These are phyloP conservation scores for Ophiostoma ulmi DNA, from an alignment of 2,329 filamentous ascomycete genomes.

Conservation along the genomic window DNA sequence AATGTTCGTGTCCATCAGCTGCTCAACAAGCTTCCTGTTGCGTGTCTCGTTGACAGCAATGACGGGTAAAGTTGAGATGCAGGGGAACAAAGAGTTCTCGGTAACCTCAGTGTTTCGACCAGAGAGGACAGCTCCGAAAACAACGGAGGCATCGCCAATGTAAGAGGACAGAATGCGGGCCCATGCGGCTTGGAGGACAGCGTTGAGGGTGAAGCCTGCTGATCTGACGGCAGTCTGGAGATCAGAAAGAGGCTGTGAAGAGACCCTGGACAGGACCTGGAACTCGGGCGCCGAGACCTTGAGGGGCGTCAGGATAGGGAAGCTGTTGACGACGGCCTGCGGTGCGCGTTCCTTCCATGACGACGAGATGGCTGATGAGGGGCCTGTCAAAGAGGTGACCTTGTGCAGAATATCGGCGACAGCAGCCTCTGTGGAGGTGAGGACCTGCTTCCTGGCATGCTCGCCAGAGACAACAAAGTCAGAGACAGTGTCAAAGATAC, in stretches of 20 bases:
- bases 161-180: conserved; percentile 69
- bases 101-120: conserved; percentile 62
- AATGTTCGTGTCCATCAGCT: conserved; percentile 62
- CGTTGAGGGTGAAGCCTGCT: conserved; percentile 67
- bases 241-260: conserved; percentile 37
- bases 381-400: conserved; percentile 28
- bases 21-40: conserved; percentile 53
- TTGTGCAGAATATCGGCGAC: conserved; percentile 42
- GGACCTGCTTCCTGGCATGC: not conserved
- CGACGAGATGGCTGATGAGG: conserved; percentile 27
- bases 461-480: conserved; percentile 25
- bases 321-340: conserved; percentile 57
- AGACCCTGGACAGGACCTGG: conserved; percentile 33
- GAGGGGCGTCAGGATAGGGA: conserved; percentile 69
- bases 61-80: conserved; percentile 75
- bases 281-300: conserved; percentile 36
- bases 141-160: conserved; percentile 65
- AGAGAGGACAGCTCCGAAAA: conserved; percentile 76
- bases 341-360: conserved; percentile 62
- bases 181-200: conserved; percentile 73
- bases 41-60: conserved; percentile 50
- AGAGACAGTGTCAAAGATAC: conserved; percentile 59
- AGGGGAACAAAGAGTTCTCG: conserved; percentile 63
- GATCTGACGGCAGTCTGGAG: conserved; percentile 54
- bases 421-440: conserved; percentile 31